Evolutionary conservation across 306 rosid genomes (phyloP).

Genomic region (Argentina anserina): DNA sequence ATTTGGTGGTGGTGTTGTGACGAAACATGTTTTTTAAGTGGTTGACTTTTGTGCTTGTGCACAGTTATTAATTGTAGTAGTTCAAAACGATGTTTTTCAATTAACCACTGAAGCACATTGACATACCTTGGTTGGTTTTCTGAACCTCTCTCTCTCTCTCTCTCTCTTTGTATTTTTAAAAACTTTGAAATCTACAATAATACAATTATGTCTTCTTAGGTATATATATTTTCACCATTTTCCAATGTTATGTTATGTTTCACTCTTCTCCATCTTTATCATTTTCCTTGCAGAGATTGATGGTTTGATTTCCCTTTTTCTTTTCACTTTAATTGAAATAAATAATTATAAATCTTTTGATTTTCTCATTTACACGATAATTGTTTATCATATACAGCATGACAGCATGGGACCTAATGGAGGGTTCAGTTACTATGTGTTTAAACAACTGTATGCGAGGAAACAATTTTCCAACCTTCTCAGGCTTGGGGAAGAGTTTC

Average conservation of each 20-base stretch:
- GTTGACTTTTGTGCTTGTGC: neutral
- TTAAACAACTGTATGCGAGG: slow-evolving; percentile 60
- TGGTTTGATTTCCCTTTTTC: slow-evolving; percentile 6
- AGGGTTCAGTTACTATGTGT: slow-evolving; percentile 83
- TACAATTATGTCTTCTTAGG: neutral
- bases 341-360: neutral
- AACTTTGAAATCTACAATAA: neutral
- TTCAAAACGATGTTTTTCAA: too few relatives aligned
- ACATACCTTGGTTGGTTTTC: neutral
- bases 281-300: slow-evolving; percentile 3
- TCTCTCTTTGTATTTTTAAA: neutral
- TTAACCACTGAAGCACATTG: neutral
- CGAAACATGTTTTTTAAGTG: neutral
- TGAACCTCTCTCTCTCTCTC: neutral
- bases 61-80: too few relatives aligned
- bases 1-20: neutral
- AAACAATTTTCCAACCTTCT: slow-evolving; percentile 81
- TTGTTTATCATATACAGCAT: slow-evolving; percentile 60
- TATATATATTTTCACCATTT: neutral
- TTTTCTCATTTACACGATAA: slow-evolving; percentile 16
- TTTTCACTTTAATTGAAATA: neutral
- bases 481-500: slow-evolving; percentile 96
- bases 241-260: neutral
- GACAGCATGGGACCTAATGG: slow-evolving; percentile 93
- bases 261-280: neutral